Conservation (phyloP, 225 moss, liverwort and hornwort species). For the Thuidium tamariscinum region DNA sequence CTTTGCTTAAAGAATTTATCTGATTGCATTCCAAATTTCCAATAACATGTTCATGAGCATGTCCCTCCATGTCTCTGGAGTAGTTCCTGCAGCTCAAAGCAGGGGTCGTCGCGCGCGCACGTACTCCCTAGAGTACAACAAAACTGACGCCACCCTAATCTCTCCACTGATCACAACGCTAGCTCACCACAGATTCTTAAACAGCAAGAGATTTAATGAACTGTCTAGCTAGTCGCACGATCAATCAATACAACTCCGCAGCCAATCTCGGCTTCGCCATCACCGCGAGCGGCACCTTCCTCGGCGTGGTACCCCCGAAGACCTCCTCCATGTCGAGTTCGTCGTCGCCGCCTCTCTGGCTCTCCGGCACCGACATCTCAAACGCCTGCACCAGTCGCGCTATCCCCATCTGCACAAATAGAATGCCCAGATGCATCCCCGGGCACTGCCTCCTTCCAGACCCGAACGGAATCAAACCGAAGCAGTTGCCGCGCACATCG, state of each 20-base stretch:
- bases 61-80: background rate
- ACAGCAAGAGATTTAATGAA: background rate
- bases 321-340: constrained; percentile 10
- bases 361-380: background rate
- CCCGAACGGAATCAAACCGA: constrained; percentile 36
- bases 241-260: background rate
- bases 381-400: constrained; percentile 34
- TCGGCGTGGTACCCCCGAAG: constrained; percentile 13
- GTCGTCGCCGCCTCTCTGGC: background rate
- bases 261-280: constrained; percentile 5
- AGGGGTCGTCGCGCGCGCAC: background rate
- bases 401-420: constrained; percentile 6
- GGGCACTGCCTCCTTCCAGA: constrained; percentile 20
- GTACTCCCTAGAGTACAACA: background rate
- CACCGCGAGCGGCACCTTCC: background rate
- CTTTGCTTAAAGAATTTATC: background rate
- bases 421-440: constrained; percentile 10
- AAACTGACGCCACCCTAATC: background rate
- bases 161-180: background rate
- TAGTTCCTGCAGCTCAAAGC: background rate
- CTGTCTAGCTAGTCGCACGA: background rate
- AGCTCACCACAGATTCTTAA: too few species aligned
- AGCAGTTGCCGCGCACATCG: constrained; percentile 4
- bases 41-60: background rate
- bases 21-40: background rate